A percentile compares a stretch with the other conserved stretches of the same genome.
phyloP scores from a whole-genome alignment of 345 rosid genomes.

The Linum usitatissimum region DNA sequence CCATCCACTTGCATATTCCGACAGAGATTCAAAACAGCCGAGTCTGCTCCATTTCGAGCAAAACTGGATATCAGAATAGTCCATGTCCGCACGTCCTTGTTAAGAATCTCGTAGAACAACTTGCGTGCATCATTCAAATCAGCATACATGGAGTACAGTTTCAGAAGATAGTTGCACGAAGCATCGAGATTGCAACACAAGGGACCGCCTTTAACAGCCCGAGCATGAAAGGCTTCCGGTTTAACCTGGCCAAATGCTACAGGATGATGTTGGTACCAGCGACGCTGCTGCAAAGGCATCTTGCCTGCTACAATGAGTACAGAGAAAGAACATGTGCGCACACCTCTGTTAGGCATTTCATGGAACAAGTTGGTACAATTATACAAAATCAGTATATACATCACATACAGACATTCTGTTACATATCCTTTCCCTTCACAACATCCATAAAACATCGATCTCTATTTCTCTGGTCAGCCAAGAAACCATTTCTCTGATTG shows the following conservation, averaged over 20 bases:
- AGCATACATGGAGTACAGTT: neutral
- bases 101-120: conserved; percentile 16
- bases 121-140: conserved; percentile 8
- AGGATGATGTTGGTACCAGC: conserved; percentile 1
- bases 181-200: neutral
- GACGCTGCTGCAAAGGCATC: neutral
- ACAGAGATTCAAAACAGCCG: conserved; percentile 20
- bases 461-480: too few species aligned
- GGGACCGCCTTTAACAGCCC: conserved; percentile 11
- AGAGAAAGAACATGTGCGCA: too few species aligned
- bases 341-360: too few species aligned
- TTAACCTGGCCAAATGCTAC: neutral
- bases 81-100: conserved; percentile 29
- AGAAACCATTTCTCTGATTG: too few species aligned
- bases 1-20: conserved; percentile 29
- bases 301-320: too few species aligned
- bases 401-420: too few species aligned
- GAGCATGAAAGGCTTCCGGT: conserved; percentile 6
- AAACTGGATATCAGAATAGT: conserved; percentile 33
- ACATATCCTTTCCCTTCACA: too few species aligned
- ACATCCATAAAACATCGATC: too few species aligned
- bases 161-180: conserved; percentile 10
- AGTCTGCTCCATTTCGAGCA: conserved; percentile 18
- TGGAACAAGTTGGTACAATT: too few species aligned
- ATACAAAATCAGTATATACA: too few species aligned